Evolutionary conservation across 345 rosid genomes (phyloP).

Genomic region (Brassica rapa): DNA sequence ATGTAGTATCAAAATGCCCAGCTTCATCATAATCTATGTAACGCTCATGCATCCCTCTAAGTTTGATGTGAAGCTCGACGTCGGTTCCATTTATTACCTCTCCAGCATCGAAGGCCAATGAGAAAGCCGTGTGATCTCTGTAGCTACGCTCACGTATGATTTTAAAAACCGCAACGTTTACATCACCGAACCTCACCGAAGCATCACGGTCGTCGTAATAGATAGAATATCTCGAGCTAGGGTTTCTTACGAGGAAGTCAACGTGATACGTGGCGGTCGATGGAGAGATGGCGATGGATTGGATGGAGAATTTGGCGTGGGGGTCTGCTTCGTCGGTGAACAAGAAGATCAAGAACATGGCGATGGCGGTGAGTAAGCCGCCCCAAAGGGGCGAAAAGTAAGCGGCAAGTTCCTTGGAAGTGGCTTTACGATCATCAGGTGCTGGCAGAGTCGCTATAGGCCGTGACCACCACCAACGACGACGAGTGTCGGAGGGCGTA

Average conservation of each 20-base stretch:
- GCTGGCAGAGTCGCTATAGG: not conserved
- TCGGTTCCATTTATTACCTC: not conserved
- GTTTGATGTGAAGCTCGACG: not conserved
- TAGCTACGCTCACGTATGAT: not conserved
- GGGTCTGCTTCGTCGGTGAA: not conserved
- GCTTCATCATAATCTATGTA: not conserved
- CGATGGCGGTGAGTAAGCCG: not conserved
- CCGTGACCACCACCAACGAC: not conserved
- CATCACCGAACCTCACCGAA: slow-evolving; percentile 6
- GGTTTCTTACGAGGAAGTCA: slow-evolving; percentile 20
- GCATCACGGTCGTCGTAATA: slow-evolving; percentile 9
- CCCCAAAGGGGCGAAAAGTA: not conserved
- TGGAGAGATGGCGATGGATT: slow-evolving; percentile 11
- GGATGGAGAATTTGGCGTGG: not conserved
- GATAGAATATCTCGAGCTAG: slow-evolving; percentile 9
- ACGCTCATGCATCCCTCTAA: slow-evolving; percentile 2
- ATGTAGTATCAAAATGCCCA: slow-evolving; percentile 6
- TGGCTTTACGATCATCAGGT: not conserved
- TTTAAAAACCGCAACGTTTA: slow-evolving; percentile 11
- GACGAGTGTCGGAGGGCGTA: not conserved
- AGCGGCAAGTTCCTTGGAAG: not conserved
- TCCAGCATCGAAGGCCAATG: slow-evolving; percentile 14
- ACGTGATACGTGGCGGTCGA: slow-evolving; percentile 3
- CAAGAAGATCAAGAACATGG: not conserved
- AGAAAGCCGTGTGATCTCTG: slow-evolving; percentile 9